Evolutionary conservation across 345 rosid genomes (phyloP), one percentile per base, ranked within the genome.

Genomic region (Carallia brachiata): DNA sequence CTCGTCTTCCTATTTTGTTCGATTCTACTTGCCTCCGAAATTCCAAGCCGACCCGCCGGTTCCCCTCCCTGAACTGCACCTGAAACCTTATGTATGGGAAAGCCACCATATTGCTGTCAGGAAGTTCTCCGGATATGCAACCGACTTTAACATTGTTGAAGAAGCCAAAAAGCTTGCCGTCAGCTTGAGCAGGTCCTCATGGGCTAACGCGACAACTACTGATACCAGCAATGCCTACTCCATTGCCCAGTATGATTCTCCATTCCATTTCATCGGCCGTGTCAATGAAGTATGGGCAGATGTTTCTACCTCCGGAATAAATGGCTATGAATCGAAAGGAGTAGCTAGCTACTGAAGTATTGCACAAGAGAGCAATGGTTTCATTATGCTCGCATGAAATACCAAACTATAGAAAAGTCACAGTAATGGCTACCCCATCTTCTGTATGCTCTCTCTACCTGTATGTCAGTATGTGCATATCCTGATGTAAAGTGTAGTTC

Each of bases 231-330:
- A 68, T 31, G 81, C 89, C 63, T 89, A 87, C 63, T 86, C 92
- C 17, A 78, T 89, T 69, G 92, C 90, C 0, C 96, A 89, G 69
- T 86, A 86, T 30, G 83, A 81, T 69, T 69, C 96, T 60, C 92
- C 90, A 0, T 83, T 89, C 76, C 80, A 70, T 55, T 65, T 86
- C 67, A 71, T 87, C 3, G 86, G 90, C 1, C 89, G 92, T 4
- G 70, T 71, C 36, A 89, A 87, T 71, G 96, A 89, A 78, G 81
- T 89, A 0, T 86, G 92, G 96, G 92, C 81, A 18, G 90, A 87
- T 71, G 72, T 89, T 1, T 62, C 75, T 27, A 72, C 74, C 19
- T 66, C 84, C 30, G 80, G 19, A 34, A 62, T 65, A 3, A 52
- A 72, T 34, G 80, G 73, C 31, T 70, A 84, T 66, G 65, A 50